Evolutionary conservation across 2,329 filamentous ascomycete species (phyloP).

Genomic region (Ilyonectria sp.): DNA sequence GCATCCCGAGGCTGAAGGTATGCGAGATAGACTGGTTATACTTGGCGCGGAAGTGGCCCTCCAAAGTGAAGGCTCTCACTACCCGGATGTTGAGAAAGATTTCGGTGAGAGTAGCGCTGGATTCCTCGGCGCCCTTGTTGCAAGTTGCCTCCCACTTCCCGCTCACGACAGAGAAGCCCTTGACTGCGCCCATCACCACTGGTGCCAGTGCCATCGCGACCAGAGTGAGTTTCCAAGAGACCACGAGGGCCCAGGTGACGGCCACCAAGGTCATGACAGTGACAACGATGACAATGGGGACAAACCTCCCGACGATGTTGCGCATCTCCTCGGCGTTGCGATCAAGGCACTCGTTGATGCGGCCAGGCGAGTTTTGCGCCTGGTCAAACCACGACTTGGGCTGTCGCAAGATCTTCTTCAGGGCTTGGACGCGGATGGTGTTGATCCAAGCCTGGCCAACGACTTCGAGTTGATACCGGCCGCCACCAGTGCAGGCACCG

Average conservation of each 20-base stretch:
- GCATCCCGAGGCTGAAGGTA: conserved; percentile 74
- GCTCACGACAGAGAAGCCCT: conserved; percentile 75
- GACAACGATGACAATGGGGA: conserved; percentile 78
- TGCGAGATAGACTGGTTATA: conserved; percentile 66
- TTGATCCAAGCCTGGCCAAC: conserved; percentile 85
- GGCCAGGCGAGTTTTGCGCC: conserved; percentile 73
- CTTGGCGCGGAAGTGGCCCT: conserved; percentile 78
- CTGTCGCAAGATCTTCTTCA: conserved; percentile 81
- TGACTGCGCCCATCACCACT: conserved; percentile 76
- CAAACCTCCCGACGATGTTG: conserved; percentile 84
- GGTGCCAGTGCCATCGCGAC: conserved; percentile 80
- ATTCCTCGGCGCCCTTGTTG: conserved; percentile 73
- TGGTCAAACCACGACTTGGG: conserved; percentile 84
- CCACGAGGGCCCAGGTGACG: conserved; percentile 79
- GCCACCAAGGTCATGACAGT: conserved; percentile 78
- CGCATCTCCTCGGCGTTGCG: conserved; percentile 90
- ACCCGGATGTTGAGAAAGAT: conserved; percentile 85
- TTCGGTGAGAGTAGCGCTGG: conserved; percentile 75
- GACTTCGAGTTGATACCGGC: conserved; percentile 80
- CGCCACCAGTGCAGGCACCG: conserved; percentile 74
- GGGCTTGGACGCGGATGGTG: conserved; percentile 75
- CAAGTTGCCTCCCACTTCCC: conserved; percentile 80
- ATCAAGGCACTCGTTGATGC: conserved; percentile 81
- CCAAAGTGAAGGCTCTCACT: conserved; percentile 82
- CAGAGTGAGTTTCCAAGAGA: conserved; percentile 86